A percentile compares a stretch with the other conserved stretches of the same genome.
Conservation (phyloP, 2,329 filamentous ascomycete genomes). For the Lecanoromycetidae sp. region DNA sequence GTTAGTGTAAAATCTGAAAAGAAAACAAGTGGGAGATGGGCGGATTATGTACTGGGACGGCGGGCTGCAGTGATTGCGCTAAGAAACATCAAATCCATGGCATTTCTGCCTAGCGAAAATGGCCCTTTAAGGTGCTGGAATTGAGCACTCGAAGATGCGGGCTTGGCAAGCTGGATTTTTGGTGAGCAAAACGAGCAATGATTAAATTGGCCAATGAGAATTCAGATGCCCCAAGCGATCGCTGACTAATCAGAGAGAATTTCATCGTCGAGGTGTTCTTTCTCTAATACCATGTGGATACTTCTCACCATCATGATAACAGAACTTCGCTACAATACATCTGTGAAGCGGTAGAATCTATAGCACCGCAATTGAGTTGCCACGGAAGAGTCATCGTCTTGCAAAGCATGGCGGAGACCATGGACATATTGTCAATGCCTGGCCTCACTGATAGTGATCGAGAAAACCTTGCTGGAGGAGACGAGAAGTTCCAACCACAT, state of each 20-base stretch:
- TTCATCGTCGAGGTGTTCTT: too few species aligned
- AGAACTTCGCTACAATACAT: too few species aligned
- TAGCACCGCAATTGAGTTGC: too few species aligned
- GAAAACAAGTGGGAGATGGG: neutral
- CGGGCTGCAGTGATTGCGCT: constrained; percentile 8
- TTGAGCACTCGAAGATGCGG: constrained; percentile 5
- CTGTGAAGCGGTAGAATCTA: too few species aligned
- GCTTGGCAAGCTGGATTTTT: neutral
- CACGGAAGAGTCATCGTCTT: too few species aligned
- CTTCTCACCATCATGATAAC: too few species aligned
- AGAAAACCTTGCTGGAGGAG: constrained; percentile 37
- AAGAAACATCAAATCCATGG: constrained; percentile 2
- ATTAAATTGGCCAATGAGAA: too few species aligned
- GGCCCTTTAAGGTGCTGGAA: constrained; percentile 11
- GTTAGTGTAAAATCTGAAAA: neutral
- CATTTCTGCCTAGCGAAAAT: constrained; percentile 14
- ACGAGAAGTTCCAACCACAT: constrained; percentile 41
- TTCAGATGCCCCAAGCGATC: too few species aligned
- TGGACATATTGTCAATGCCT: constrained; percentile 19
- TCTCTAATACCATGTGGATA: too few species aligned
- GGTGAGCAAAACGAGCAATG: too few species aligned
- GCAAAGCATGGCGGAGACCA: neutral
- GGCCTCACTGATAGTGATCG: constrained; percentile 39
- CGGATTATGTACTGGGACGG: constrained; percentile 3
- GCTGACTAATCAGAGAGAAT: too few species aligned